phyloP scores from a whole-genome alignment of 179 eudicot genomes.

The Camellia oleifera region DNA sequence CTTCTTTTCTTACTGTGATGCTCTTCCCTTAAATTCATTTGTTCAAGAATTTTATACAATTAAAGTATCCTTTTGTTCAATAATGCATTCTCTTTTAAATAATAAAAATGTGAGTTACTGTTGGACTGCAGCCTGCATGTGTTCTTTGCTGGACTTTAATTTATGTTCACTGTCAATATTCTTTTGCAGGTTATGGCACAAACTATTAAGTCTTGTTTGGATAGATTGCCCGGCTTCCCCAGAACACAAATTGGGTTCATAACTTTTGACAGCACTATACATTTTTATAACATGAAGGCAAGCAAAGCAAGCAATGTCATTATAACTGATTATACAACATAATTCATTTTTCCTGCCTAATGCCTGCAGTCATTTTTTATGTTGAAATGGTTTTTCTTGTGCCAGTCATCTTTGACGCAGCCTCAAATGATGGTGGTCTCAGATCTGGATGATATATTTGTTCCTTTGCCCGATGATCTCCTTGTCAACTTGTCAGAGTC shows the following conservation, averaged over 20 bases:
- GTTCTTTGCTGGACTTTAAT: not conserved
- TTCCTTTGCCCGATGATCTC: constrained; percentile 98
- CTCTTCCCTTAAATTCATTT: not conserved
- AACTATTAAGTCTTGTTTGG: constrained; percentile 90
- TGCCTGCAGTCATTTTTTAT: not conserved
- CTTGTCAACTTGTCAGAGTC: constrained; percentile 98
- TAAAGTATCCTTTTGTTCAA: not conserved
- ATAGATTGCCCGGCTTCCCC: constrained; percentile 77
- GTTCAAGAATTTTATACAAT: not conserved
- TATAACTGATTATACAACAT: not conserved
- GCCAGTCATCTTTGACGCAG: constrained; percentile 91
- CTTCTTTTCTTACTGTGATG: not conserved
- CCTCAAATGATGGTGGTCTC: constrained; percentile 99
- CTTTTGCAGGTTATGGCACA: constrained; percentile 77
- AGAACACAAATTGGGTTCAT: constrained; percentile 97
- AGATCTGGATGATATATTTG: constrained; percentile 90
- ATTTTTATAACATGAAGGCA: constrained; percentile 96
- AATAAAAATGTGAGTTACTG: not conserved
- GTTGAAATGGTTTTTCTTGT: constrained; percentile 27
- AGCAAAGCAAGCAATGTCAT: constrained; percentile 22
- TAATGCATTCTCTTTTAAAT: not conserved
- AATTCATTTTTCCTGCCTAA: not conserved
- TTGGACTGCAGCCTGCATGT: not conserved
- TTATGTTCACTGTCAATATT: constrained; percentile 2
- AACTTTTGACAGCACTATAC: constrained; percentile 94